Evolutionary conservation across 495 filamentous ascomycete genomes (phyloP), one percentile per base, ranked within the genome.

Genomic region (Penicillium atrosanguineum): DNA sequence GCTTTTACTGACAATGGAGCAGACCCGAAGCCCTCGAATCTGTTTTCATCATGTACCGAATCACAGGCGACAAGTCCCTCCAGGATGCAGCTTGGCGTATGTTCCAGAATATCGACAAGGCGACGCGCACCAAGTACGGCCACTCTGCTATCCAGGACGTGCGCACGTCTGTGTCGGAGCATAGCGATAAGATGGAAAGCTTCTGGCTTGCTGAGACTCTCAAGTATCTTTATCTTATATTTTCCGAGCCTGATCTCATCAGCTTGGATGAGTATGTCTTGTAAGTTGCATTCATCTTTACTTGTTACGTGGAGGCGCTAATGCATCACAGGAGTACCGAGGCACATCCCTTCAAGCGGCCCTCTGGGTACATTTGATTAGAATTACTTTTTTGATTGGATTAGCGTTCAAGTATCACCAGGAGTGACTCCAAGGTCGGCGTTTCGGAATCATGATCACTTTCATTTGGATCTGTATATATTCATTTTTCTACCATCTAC

Each of bases 201-300:
- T 82, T 80, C 55, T 82, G 79, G 80, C 65, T 83, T 48, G 86
- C 89, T 6, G 90, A 95, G 70, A 94, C 91, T 16, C 72, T 95
- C 55, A 98, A 97, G 65, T 97, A 97, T 65, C 95, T 96, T 55
- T 97, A 94, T 59, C 66, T 97, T 54, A 78, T 96, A 52, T 98
- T 91, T 68, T 86, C 82, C 19, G 83, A 86, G 50, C 84, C 87
- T 5, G 76, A 81, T 54, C 66, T 84, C 45, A 70, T 92, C 25
- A 86, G 78, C 68, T 69, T 95, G 64, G 86, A 89, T 64, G 79
- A 86, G 16, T 89, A 81, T 71, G 83, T 88, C 37, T 63, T 88
- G 73, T 77, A 65, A 61, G 78, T 72, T 9, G 16, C 16, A 0
- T 48, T 25, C 18, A 9, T 7, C 44, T 1, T 44, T 3, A 7